Conservation (phyloP, 2,329 filamentous ascomycete species). For the Leptoxyphium fumago region DNA sequence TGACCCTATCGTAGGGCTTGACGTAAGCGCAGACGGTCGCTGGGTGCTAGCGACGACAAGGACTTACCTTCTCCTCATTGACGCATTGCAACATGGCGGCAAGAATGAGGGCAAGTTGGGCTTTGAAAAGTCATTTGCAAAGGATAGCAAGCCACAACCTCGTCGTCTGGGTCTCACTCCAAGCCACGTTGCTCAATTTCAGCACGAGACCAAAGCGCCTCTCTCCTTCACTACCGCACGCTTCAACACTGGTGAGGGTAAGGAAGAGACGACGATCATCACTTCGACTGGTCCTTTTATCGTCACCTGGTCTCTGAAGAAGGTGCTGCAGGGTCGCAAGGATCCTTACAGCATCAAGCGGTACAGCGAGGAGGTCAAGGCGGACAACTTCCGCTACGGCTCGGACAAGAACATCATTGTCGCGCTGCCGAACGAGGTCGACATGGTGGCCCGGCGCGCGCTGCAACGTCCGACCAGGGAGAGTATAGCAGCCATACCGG, state of each 20-base stretch:
- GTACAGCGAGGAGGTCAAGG: slow-evolving; percentile 88
- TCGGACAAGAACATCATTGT: slow-evolving; percentile 98
- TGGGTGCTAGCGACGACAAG: slow-evolving; percentile 91
- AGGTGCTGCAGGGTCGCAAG: slow-evolving; percentile 65
- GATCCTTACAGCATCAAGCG: slow-evolving; percentile 94
- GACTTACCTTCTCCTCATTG: slow-evolving; percentile 88
- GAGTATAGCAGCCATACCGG: slow-evolving; percentile 58
- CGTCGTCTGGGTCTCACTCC: slow-evolving; percentile 79
- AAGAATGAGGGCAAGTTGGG: slow-evolving; percentile 98
- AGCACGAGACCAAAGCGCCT: slow-evolving; percentile 80
- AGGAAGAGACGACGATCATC: slow-evolving; percentile 79
- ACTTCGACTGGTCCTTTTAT: slow-evolving; percentile 95
- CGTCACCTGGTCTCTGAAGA: slow-evolving; percentile 89
- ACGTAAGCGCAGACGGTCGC: slow-evolving; percentile 87
- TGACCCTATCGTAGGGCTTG: slow-evolving; percentile 85
- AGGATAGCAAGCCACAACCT: slow-evolving; percentile 85
- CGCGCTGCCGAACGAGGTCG: slow-evolving; percentile 89
- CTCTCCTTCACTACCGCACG: slow-evolving; percentile 81
- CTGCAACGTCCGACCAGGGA: slow-evolving; percentile 82
- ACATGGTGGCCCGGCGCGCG: slow-evolving; percentile 82
- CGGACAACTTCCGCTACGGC: slow-evolving; percentile 95
- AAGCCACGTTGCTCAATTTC: slow-evolving; percentile 89
- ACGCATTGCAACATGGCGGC: slow-evolving; percentile 76
- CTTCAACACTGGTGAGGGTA: slow-evolving; percentile 78
- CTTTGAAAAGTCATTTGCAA: slow-evolving; percentile 84